Conservation (phyloP, 2,329 filamentous ascomycete species). For the Colletotrichum plurivorum region DNA sequence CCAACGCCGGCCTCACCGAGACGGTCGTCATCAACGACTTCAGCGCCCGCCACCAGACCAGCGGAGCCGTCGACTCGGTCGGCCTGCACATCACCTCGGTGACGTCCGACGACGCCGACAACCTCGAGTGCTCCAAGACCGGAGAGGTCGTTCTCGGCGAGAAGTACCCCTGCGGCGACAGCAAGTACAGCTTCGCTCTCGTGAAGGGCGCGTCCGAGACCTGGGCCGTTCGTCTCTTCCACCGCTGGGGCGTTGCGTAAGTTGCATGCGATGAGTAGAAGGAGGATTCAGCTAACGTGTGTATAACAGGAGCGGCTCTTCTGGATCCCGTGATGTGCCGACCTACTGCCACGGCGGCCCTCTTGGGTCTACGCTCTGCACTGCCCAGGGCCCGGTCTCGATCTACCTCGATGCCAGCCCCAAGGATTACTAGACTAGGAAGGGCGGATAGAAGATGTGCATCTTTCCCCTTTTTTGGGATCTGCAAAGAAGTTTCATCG, state of each 20-base stretch:
- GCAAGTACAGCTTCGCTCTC: constrained; percentile 28
- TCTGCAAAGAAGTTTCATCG: no score
- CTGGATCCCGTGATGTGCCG: constrained; percentile 14
- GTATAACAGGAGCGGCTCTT: constrained; percentile 7
- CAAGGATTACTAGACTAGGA: background rate
- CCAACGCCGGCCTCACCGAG: background rate
- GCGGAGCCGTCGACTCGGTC: constrained; percentile 1
- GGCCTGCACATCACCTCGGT: constrained; percentile 11
- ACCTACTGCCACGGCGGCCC: constrained; percentile 13
- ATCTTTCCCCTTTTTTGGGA: no score
- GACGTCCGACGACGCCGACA: constrained; percentile 1
- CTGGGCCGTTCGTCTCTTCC: constrained; percentile 10
- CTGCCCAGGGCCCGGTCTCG: background rate
- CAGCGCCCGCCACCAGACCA: constrained; percentile 7
- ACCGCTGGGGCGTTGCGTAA: constrained; percentile 16
- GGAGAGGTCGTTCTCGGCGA: constrained; percentile 8
- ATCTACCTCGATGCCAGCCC: constrained; percentile 4
- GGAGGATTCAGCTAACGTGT: background rate
- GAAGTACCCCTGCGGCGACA: constrained; percentile 23
- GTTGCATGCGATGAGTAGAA: background rate
- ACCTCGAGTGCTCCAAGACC: constrained; percentile 10
- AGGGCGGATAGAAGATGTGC: no score
- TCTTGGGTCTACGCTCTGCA: constrained; percentile 10
- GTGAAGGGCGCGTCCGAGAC: constrained; percentile 8
- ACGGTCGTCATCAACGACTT: constrained; percentile 19